These are phyloP conservation scores for Ascocoryne sarcoides DNA, from an alignment of 2,329 filamentous ascomycete genomes.

Conservation along the genomic window DNA sequence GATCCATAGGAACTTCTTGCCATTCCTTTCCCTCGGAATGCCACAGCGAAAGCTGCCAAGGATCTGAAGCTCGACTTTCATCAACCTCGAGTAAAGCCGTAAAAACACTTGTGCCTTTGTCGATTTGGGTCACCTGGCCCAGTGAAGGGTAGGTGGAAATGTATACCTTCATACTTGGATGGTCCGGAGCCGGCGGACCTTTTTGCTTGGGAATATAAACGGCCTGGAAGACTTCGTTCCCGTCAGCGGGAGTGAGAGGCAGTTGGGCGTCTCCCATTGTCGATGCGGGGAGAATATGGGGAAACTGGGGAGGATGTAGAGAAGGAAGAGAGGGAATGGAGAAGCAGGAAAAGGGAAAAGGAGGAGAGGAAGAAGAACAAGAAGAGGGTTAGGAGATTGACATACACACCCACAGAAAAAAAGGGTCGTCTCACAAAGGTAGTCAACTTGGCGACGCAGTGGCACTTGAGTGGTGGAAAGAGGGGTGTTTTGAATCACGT, in stretches of 20 bases:
- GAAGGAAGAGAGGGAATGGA: slow-evolving; percentile 1
- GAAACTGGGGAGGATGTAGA: background rate
- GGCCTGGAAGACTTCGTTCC: slow-evolving; percentile 27
- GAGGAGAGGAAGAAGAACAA: slow-evolving; percentile 1
- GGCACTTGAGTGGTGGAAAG: too few species aligned
- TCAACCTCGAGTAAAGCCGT: slow-evolving; percentile 63
- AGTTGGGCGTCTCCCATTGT: slow-evolving; percentile 12
- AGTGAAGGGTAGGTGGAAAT: slow-evolving; percentile 62
- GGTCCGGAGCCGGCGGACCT: slow-evolving; percentile 26
- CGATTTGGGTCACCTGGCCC: slow-evolving; percentile 61
- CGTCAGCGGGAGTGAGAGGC: slow-evolving; percentile 23
- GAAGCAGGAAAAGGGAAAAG: slow-evolving; percentile 1
- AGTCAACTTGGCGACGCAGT: too few species aligned
- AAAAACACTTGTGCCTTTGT: slow-evolving; percentile 43
- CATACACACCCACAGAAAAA: slow-evolving; percentile 6
- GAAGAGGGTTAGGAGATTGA: slow-evolving; percentile 3
- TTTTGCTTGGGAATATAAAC: slow-evolving; percentile 28
- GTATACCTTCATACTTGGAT: slow-evolving; percentile 41
- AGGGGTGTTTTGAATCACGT: too few species aligned
- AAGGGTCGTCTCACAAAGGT: too few species aligned
- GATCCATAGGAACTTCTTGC: slow-evolving; percentile 42
- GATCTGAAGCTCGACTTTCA: slow-evolving; percentile 40
- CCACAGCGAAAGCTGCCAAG: slow-evolving; percentile 72
- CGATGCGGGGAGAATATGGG: slow-evolving; percentile 4
- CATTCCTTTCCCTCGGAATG: slow-evolving; percentile 47